Percentiles rank a stretch among this genome's conserved stretches.
These are phyloP conservation scores for Pythium phragmitis DNA, from an alignment of 352 stramenopile genomes.

Conservation along the genomic window DNA sequence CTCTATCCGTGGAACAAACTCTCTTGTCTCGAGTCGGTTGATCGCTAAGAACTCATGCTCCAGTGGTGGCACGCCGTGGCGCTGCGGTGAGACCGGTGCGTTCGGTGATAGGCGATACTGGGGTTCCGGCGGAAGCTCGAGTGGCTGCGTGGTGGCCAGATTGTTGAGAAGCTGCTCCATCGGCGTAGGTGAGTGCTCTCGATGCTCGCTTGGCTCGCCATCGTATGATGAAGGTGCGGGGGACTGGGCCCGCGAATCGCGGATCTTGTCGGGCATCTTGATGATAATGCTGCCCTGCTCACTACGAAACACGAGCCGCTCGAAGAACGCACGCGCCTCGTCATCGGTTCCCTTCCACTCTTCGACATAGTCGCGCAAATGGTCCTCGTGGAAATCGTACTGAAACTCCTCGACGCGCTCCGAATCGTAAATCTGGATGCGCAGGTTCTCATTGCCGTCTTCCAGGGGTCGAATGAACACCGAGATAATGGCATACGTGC, in stretches of 20 bases:
- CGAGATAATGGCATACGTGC: slow-evolving; percentile 65
- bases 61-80: neutral
- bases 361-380: slow-evolving; percentile 51
- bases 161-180: slow-evolving; percentile 24
- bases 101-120: slow-evolving; percentile 28
- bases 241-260: neutral
- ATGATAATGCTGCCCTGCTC: slow-evolving; percentile 69
- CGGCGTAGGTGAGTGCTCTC: slow-evolving; percentile 15
- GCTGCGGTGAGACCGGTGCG: slow-evolving; percentile 13
- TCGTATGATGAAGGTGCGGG: slow-evolving; percentile 1
- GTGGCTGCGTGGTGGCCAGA: slow-evolving; percentile 17
- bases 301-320: slow-evolving; percentile 55
- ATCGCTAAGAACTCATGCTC: slow-evolving; percentile 7
- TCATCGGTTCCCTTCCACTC: slow-evolving; percentile 38
- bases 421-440: slow-evolving; percentile 69
- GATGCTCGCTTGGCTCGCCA: neutral
- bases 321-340: slow-evolving; percentile 45
- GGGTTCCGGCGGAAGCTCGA: slow-evolving; percentile 26
- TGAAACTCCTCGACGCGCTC: slow-evolving; percentile 76
- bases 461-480: slow-evolving; percentile 67
- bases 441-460: slow-evolving; percentile 70
- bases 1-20: slow-evolving; percentile 16
- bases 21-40: slow-evolving; percentile 6
- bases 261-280: slow-evolving; percentile 51
- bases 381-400: slow-evolving; percentile 71